Percentiles rank a stretch among this genome's conserved stretches.
Conservation (phyloP, 2,329 filamentous ascomycete genomes). For the Talaromyces sp. region DNA sequence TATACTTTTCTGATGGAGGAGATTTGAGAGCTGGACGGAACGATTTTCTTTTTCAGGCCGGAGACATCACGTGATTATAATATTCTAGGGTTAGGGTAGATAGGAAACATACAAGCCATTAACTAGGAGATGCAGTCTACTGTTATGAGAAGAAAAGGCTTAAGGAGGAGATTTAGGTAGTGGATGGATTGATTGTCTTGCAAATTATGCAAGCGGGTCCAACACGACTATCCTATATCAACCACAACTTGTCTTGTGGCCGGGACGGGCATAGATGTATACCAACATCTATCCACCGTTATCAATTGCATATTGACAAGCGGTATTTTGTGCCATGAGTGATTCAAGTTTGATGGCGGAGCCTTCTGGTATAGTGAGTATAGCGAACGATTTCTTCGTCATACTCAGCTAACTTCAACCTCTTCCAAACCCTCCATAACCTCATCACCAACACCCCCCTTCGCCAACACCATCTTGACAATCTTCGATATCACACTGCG, state of each 20-base stretch:
- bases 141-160: background rate
- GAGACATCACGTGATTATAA: background rate
- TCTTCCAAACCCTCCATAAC: slow-evolving; percentile 77
- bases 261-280: background rate
- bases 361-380: background rate
- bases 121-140: background rate
- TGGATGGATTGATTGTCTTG: background rate
- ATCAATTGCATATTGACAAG: background rate
- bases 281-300: background rate
- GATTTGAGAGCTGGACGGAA: background rate
- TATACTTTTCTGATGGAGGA: background rate
- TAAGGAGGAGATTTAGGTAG: background rate
- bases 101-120: background rate
- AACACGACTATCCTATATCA: background rate
- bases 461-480: slow-evolving; percentile 72
- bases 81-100: background rate
- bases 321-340: background rate
- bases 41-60: background rate
- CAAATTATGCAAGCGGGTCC: background rate
- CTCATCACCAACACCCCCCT: slow-evolving; percentile 79
- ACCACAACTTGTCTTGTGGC: background rate
- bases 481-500: slow-evolving; percentile 70
- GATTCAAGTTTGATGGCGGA: background rate
- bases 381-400: background rate
- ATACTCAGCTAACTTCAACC: slow-evolving; percentile 57